Evolutionary conservation across 495 filamentous ascomycete genomes (phyloP).

Genomic region (Penicillium goetzii): DNA sequence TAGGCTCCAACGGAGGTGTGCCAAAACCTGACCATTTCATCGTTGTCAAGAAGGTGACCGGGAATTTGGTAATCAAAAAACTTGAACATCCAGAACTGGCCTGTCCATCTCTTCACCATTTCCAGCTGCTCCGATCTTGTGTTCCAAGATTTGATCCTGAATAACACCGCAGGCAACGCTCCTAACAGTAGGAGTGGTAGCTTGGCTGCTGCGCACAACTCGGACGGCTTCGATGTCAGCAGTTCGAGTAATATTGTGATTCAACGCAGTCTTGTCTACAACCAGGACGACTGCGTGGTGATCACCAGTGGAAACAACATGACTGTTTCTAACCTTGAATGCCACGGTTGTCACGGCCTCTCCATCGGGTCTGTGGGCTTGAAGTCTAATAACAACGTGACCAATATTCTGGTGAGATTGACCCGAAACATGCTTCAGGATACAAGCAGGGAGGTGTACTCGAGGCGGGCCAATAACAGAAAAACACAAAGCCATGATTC

Average conservation of each 20-base stretch:
- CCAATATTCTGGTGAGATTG: slow-evolving; percentile 35
- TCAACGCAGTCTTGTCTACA: slow-evolving; percentile 4
- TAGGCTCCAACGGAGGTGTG: slow-evolving; percentile 2
- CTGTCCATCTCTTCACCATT: slow-evolving; percentile 5
- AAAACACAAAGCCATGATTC: background rate
- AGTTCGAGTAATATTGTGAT: slow-evolving; percentile 5
- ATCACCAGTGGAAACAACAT: slow-evolving; percentile 10
- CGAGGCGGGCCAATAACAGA: background rate
- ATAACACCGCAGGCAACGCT: slow-evolving; percentile 4
- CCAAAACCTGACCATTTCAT: slow-evolving; percentile 9
- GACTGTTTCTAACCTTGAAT: slow-evolving; percentile 1
- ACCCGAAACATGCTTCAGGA: background rate
- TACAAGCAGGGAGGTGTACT: background rate
- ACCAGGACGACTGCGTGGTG: slow-evolving; percentile 7
- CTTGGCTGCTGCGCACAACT: slow-evolving; percentile 1
- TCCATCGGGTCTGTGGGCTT: slow-evolving; percentile 66
- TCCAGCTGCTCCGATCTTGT: slow-evolving; percentile 5
- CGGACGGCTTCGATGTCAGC: slow-evolving; percentile 7
- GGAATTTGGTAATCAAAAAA: slow-evolving; percentile 3
- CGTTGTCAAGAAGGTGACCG: slow-evolving; percentile 3
- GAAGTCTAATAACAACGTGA: slow-evolving; percentile 55
- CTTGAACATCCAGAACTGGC: slow-evolving; percentile 5
- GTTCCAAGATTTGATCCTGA: slow-evolving; percentile 1
- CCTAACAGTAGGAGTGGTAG: background rate
- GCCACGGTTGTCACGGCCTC: slow-evolving; percentile 48